Base-by-base conservation (phyloP, 2,329 filamentous ascomycete genomes). In the Westerdykella aurantiaca region DNA sequence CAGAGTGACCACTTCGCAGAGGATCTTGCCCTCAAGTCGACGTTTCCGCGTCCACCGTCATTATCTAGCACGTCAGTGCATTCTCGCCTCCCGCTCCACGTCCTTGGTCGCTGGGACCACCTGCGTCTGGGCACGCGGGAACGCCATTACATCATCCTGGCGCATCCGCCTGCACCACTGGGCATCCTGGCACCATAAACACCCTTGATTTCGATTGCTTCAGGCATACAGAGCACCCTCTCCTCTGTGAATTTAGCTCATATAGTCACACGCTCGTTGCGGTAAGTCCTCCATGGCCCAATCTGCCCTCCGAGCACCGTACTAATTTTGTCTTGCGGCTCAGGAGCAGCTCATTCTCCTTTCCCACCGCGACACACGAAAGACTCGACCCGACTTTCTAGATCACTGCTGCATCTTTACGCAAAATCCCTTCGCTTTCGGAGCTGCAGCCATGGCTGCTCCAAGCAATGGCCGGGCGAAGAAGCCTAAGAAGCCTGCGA, bases 381-480 rank as follows among this genome's bases (percentile, higher is more conserved):
- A 33, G 31, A 6, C 33, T 12, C n/a, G 33, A 16, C n/a, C 33
- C 7, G 31, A 12, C 31, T 21, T 21, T 21, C 18, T 21, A 21
- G 18, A 21, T 6, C 18, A 21, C 18, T 6, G 6, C 18, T 21
- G 18, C 18, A 29, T 12, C 25, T 9, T 29, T 9, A 9, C 25
- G 25, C 25, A 29, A 12, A 29, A 29, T 5, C n/a, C 37, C n/a
- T 12, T 38, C 4, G 37, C 37, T 14, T 39, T 16, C 18, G 21
- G 38, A 29, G 40, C 45, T 43, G 53, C 54, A 52, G 59, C 51
- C 46, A 69, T 69, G 64, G 63, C 62, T 55, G 58, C 51, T 47
- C 62, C 58, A 45, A 61, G 57, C 51, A 67, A 67, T 52, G 64
- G 63, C 45, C 56, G 58, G 50, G 61, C 61, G 31, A 69, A 63